A percentile compares a stretch with the other conserved stretches of the same genome.
Conservation (phyloP, 208 protist genomes). For the Balamuthia mandrillaris region DNA sequence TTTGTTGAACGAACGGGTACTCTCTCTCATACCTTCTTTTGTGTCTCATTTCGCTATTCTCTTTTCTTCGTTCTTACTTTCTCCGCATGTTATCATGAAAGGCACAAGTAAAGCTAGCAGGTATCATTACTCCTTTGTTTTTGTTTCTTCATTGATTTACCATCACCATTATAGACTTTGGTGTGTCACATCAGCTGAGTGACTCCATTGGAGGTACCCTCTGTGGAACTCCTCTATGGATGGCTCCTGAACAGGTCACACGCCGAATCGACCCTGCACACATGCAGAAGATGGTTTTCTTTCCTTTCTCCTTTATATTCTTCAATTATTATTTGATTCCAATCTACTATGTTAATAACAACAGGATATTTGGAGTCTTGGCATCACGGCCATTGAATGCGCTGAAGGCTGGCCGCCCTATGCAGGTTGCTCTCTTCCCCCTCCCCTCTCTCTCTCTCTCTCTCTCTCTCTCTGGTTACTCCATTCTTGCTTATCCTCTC, state of each 20-base stretch:
- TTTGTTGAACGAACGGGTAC: conserved; percentile 2
- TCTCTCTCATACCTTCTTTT: neutral
- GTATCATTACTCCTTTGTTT: neutral
- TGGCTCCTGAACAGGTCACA: neutral
- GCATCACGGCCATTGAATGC: conserved; percentile 30
- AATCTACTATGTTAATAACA: conserved; percentile 36
- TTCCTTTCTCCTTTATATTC: conserved; percentile 7
- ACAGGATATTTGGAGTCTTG: conserved; percentile 31
- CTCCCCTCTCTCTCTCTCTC: neutral
- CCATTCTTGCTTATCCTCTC: neutral
- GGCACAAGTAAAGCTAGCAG: neutral
- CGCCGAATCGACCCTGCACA: neutral
- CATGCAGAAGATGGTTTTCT: neutral
- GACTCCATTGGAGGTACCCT: conserved; percentile 4
- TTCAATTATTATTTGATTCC: conserved; percentile 59
- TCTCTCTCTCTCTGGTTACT: neutral
- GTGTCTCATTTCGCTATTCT: neutral
- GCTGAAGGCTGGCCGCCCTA: conserved; percentile 24
- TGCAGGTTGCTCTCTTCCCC: neutral
- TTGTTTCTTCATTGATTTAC: neutral
- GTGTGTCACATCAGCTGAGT: conserved; percentile 3
- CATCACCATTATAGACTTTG: conserved; percentile 8
- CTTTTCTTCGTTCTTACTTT: too few species aligned
- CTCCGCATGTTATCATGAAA: too few species aligned
- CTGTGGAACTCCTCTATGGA: conserved; percentile 13